Evolutionary conservation across 2,329 filamentous ascomycete species (phyloP).

Genomic region (Nemania sp.): DNA sequence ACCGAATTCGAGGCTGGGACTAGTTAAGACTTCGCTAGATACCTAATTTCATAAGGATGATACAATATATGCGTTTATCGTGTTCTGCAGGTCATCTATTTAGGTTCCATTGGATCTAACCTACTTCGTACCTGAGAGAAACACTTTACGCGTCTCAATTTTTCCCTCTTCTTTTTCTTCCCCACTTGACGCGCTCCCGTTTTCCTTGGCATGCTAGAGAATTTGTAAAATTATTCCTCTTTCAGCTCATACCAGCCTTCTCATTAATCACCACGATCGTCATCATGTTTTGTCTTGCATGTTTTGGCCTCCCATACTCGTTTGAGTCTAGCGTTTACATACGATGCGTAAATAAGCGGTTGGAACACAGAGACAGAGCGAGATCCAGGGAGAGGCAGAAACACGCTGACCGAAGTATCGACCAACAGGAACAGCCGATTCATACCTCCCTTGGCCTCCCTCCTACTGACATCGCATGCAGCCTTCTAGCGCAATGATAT

Average conservation of each 20-base stretch:
- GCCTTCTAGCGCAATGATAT: no score
- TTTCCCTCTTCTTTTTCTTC: neutral
- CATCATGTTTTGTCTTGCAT: slow-evolving; percentile 2
- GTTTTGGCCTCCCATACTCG: slow-evolving; percentile 3
- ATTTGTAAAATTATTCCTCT: slow-evolving; percentile 15
- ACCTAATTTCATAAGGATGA: neutral
- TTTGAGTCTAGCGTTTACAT: slow-evolving; percentile 6
- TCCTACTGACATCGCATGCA: neutral
- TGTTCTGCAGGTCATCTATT: neutral
- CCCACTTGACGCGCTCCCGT: slow-evolving; percentile 3
- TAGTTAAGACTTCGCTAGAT: no score
- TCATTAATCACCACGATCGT: slow-evolving; percentile 8
- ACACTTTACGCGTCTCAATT: slow-evolving; percentile 10
- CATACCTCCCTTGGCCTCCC: no score
- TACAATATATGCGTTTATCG: slow-evolving; percentile 2
- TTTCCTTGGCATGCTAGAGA: slow-evolving; percentile 5
- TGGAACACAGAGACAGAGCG: neutral
- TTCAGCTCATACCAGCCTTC: slow-evolving; percentile 19
- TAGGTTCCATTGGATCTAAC: no score
- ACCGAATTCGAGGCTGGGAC: no score
- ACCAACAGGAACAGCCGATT: no score
- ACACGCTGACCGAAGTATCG: neutral
- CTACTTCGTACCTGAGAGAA: neutral
- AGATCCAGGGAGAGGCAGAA: neutral
- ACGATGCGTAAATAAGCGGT: neutral